Conservation (phyloP, 1,284 basidiomycete genomes). For the Mycosarcoma maydis region DNA sequence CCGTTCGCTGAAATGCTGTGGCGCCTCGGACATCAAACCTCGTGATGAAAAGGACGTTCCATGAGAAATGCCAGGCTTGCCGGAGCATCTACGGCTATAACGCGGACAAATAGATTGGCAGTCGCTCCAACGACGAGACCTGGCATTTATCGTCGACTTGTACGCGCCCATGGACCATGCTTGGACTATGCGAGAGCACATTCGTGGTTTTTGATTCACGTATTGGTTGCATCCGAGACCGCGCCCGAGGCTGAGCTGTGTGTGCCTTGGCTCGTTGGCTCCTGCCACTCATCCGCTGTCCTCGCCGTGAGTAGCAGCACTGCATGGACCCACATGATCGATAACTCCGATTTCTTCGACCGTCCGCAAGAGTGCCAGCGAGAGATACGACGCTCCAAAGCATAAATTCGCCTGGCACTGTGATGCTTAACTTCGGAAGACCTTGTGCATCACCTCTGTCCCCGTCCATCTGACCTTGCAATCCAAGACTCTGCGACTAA, state of each 20-base stretch:
- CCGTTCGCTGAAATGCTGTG: no score
- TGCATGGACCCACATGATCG: constrained; percentile 2
- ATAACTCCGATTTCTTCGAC: constrained; percentile 2
- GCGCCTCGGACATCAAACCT: no score
- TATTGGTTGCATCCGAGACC: constrained; percentile 1
- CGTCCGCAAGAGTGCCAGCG: constrained; percentile 1
- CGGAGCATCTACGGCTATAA: no score
- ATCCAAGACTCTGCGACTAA: no score
- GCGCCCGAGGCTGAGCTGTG: constrained; percentile 1
- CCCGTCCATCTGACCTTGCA: no score
- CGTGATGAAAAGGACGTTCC: no score
- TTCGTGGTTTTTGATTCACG: no score
- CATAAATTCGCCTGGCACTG: no score
- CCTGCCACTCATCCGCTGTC: background rate
- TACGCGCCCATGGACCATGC: constrained; percentile 15
- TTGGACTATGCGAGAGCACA: constrained; percentile 3
- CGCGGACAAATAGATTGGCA: no score
- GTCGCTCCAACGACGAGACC: constrained; percentile 6
- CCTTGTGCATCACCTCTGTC: no score
- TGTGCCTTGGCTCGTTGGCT: constrained; percentile 4
- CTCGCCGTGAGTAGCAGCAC: background rate
- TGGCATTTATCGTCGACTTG: constrained; percentile 2
- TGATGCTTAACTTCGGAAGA: no score
- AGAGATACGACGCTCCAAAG: constrained; percentile 6
- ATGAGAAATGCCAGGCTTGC: no score